Conservation (phyloP, 1,139 yeast genomes). For the Yamadazyma songkhlaensis region DNA sequence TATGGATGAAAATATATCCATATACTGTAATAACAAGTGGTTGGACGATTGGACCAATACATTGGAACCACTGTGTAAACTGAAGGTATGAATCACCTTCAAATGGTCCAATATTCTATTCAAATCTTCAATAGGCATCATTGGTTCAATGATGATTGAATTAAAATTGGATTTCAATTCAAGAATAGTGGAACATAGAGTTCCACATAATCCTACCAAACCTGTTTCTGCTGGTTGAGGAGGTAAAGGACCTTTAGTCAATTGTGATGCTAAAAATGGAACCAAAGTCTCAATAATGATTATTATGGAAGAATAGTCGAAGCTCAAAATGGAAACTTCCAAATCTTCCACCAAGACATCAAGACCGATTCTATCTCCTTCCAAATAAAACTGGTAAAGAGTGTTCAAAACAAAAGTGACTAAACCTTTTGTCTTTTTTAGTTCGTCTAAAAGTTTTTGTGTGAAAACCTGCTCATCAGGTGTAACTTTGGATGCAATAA, state of each 20-base stretch:
- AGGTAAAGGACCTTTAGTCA: background rate
- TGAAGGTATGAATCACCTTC: background rate
- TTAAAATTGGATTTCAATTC: background rate
- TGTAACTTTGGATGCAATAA: background rate
- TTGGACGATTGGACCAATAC: background rate
- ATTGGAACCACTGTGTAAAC: background rate
- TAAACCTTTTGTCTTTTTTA: background rate
- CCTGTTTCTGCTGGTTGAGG: slow-evolving; percentile 6
- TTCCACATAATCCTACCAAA: slow-evolving; percentile 3
- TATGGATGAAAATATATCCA: background rate
- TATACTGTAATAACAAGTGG: background rate
- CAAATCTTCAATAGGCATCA: slow-evolving; percentile 1
- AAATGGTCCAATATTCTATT: background rate
- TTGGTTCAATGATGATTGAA: background rate
- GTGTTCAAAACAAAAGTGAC: background rate
- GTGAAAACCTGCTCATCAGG: background rate
- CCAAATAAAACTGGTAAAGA: slow-evolving; percentile 2
- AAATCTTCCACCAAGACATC: slow-evolving; percentile 7
- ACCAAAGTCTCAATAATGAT: slow-evolving; percentile 1
- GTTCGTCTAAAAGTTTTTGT: background rate
- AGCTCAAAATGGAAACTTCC: background rate
- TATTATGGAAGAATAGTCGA: slow-evolving; percentile 1
- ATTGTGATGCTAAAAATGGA: background rate
- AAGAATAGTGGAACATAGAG: slow-evolving; percentile 1
- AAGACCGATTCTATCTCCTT: slow-evolving; percentile 4